Evolutionary conservation across 768 basidiomycete genomes (phyloP).

Genomic region (Gloeostereum incarnatum): DNA sequence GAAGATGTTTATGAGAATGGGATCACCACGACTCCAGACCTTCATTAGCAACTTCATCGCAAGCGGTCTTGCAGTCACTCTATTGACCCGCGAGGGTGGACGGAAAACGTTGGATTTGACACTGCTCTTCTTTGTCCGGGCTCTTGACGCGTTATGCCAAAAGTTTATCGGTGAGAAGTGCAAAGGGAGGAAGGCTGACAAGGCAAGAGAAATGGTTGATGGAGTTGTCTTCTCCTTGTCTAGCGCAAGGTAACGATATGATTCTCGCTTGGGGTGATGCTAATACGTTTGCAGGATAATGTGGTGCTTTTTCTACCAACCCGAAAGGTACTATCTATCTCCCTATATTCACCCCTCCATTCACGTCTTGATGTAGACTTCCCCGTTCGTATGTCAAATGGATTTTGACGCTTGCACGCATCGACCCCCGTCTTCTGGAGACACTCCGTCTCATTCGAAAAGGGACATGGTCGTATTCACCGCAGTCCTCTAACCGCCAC

Average conservation of each 20-base stretch:
- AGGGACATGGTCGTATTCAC: slow-evolving; percentile 52
- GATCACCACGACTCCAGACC: no score
- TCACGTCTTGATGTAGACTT: slow-evolving; percentile 25
- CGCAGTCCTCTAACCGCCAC: slow-evolving; percentile 26
- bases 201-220: slow-evolving; percentile 30
- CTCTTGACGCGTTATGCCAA: slow-evolving; percentile 56
- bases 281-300: slow-evolving; percentile 47
- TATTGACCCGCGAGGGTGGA: no score
- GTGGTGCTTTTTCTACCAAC: slow-evolving; percentile 85
- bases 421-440: slow-evolving; percentile 51
- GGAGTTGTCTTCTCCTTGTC: slow-evolving; percentile 70
- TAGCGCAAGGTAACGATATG: slow-evolving; percentile 65
- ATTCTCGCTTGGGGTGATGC: slow-evolving; percentile 5
- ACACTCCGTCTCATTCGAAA: slow-evolving; percentile 44
- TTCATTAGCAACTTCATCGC: no score
- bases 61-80: no score
- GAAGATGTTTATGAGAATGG: no score
- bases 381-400: slow-evolving; percentile 67
- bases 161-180: slow-evolving; percentile 21
- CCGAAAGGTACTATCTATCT: slow-evolving; percentile 39
- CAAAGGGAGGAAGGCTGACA: neutral
- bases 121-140: slow-evolving; percentile 58
- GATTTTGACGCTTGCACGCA: slow-evolving; percentile 62
- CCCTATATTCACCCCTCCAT: neutral
- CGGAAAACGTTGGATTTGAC: slow-evolving; percentile 65